Evolutionary conservation across 352 stramenopile genomes (phyloP).

Genomic region (Phytopythium delawarense): DNA sequence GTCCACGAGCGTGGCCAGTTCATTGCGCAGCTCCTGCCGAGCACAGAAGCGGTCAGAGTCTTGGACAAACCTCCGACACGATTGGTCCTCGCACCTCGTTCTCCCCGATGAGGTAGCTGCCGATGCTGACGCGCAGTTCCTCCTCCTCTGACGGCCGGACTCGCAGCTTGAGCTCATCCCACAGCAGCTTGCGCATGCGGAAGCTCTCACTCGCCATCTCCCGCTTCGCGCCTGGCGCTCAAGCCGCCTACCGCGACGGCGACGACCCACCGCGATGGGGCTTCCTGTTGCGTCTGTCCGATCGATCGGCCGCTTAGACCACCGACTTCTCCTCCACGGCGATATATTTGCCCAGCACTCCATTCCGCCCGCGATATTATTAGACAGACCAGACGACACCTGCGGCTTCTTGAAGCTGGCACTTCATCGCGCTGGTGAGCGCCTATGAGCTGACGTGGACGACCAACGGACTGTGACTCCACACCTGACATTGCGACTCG

Average conservation of each 20-base stretch:
- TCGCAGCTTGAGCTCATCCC: conserved; percentile 63
- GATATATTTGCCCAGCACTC: background rate
- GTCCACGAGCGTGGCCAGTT: conserved; percentile 59
- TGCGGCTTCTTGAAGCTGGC: background rate
- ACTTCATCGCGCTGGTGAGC: background rate
- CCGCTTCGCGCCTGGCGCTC: background rate
- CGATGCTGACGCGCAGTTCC: conserved; percentile 56
- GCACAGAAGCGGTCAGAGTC: background rate
- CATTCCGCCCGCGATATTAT: background rate
- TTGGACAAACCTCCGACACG: background rate
- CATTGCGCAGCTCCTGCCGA: conserved; percentile 41
- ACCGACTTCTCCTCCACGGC: background rate
- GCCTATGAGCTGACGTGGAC: conserved; percentile 21
- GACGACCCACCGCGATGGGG: background rate
- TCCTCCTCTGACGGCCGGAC: conserved; percentile 50
- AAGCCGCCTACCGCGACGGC: background rate
- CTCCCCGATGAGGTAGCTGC: conserved; percentile 59
- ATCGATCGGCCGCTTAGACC: background rate
- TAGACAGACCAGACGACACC: background rate
- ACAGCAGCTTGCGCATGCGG: conserved; percentile 62
- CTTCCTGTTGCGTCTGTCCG: background rate
- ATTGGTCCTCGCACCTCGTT: conserved; percentile 35
- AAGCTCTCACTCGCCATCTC: conserved; percentile 54
- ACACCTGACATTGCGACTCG: conserved; percentile 21
- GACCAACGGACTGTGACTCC: conserved; percentile 42